phyloP scores from a whole-genome alignment of 768 basidiomycete genomes.

The Pisolithus microcarpus region DNA sequence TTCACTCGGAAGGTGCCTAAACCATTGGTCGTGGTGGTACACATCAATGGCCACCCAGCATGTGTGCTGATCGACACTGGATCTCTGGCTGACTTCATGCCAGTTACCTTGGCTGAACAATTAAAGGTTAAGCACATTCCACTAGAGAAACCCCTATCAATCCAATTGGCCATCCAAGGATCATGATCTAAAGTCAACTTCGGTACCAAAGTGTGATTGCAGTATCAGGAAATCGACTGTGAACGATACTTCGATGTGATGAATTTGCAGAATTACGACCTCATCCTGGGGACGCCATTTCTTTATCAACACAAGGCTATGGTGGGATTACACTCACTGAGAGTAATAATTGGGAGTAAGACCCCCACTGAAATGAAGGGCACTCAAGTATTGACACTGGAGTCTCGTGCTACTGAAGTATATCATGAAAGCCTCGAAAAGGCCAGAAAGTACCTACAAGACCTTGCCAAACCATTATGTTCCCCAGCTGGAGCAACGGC shows the following conservation, averaged over 20 bases:
- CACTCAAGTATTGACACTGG: neutral
- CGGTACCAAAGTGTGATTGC: neutral
- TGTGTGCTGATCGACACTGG: neutral
- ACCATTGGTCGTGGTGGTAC: neutral
- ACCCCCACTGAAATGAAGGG: too few species aligned
- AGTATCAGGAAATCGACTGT: too few species aligned
- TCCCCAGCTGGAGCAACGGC: neutral
- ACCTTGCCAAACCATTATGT: neutral
- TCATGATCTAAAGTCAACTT: neutral
- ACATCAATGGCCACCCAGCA: neutral
- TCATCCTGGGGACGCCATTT: slow-evolving; percentile 18
- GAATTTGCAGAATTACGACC: neutral
- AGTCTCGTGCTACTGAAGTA: neutral
- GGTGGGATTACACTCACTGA: slow-evolving; percentile 16
- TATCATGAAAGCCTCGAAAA: neutral
- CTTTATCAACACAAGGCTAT: slow-evolving; percentile 16
- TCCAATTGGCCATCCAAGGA: neutral
- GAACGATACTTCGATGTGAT: neutral
- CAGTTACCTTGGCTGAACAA: neutral
- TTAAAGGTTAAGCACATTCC: neutral
- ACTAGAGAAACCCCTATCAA: neutral
- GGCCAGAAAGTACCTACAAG: neutral
- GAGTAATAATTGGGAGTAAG: slow-evolving; percentile 8
- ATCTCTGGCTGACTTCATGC: neutral
- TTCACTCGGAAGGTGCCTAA: neutral